These are phyloP conservation scores for Ilex paraguariensis DNA, from an alignment of 305 asterid species.

Conservation along the genomic window DNA sequence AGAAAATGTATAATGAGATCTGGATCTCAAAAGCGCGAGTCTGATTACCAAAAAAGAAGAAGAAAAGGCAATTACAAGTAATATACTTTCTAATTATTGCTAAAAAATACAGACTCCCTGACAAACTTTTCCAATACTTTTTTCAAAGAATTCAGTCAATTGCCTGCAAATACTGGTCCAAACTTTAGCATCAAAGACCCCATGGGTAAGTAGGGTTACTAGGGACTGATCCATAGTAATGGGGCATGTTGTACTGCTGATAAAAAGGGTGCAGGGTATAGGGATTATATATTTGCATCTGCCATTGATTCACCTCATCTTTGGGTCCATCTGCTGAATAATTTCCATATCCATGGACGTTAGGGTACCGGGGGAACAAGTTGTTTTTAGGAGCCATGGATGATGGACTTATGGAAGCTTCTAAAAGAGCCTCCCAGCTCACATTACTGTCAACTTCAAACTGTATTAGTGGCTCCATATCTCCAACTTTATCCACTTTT, in stretches of 20 bases:
- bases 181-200: conserved; percentile 19
- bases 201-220: conserved; percentile 21
- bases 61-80: too few species aligned
- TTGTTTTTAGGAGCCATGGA: conserved; percentile 17
- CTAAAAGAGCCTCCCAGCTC: conserved; percentile 63
- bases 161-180: too few species aligned
- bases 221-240: conserved; percentile 21
- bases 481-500: conserved; percentile 13
- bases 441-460: conserved; percentile 31
- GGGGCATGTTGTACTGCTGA: conserved; percentile 12
- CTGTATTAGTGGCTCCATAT: conserved; percentile 43
- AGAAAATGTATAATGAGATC: too few species aligned
- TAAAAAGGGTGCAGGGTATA: conserved; percentile 31
- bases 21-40: too few species aligned
- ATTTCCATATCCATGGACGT: conserved; percentile 2
- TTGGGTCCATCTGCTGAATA: conserved; percentile 2
- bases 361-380: not conserved
- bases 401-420: conserved; percentile 41
- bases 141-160: too few species aligned
- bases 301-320: conserved; percentile 23
- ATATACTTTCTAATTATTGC: too few species aligned
- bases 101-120: too few species aligned
- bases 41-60: too few species aligned
- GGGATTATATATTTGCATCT: conserved; percentile 32
- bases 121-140: too few species aligned